Conservation (phyloP, 2,329 filamentous ascomycete genomes). For the Mariannaea elegans region DNA sequence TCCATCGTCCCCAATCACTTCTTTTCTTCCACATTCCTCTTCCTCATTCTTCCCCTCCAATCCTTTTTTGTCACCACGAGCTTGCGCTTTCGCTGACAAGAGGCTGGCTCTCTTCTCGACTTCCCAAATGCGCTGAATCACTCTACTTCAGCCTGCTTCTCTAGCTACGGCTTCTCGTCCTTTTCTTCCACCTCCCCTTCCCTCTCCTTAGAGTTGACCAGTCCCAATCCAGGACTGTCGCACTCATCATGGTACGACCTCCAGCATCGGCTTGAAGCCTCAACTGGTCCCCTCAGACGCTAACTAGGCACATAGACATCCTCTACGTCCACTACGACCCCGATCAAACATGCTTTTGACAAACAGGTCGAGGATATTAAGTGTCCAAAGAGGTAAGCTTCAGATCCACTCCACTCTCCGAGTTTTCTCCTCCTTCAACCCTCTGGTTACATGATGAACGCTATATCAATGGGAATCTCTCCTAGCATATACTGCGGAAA, state of each 20-base stretch:
- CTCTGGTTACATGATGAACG: constrained; percentile 75
- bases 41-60: constrained; percentile 30
- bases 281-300: constrained; percentile 22
- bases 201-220: background rate
- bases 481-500: constrained; percentile 95
- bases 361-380: constrained; percentile 84
- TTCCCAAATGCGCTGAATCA: constrained; percentile 37
- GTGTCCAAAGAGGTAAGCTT: constrained; percentile 85
- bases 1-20: constrained; percentile 40
- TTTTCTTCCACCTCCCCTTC: background rate
- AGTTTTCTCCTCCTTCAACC: background rate
- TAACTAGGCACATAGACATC: constrained; percentile 63
- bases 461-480: constrained; percentile 99
- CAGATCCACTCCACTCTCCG: background rate
- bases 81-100: constrained; percentile 22
- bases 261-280: constrained; percentile 15
- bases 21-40: constrained; percentile 27
- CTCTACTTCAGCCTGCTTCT: constrained; percentile 23
- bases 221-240: background rate
- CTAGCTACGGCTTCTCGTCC: constrained; percentile 27
- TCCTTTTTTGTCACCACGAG: constrained; percentile 22
- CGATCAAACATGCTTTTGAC: constrained; percentile 79
- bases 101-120: constrained; percentile 35
- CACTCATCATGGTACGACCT: constrained; percentile 37
- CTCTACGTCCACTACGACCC: constrained; percentile 76